These are phyloP conservation scores for Colletotrichum sp. DNA, from an alignment of 2,329 filamentous ascomycete genomes.

Conservation along the genomic window DNA sequence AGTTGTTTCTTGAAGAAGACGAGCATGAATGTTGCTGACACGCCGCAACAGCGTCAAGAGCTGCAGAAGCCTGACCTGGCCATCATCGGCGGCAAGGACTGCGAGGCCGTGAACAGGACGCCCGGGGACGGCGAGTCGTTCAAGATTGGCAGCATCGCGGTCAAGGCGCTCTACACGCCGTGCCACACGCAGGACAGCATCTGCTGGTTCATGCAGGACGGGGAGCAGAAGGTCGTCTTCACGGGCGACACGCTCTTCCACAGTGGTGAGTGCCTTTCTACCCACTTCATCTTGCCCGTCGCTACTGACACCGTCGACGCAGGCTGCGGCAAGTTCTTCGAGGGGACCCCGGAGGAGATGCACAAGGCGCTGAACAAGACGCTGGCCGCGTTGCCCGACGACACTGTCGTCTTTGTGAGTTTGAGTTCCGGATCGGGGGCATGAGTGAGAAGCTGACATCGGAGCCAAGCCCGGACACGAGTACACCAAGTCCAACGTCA, in stretches of 20 bases:
- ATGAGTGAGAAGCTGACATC: neutral
- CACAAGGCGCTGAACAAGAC: constrained; percentile 89
- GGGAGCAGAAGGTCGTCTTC: constrained; percentile 78
- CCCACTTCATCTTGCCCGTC: neutral
- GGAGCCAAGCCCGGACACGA: constrained; percentile 85
- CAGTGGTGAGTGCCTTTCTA: constrained; percentile 62
- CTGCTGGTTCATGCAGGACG: constrained; percentile 91
- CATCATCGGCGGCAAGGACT: constrained; percentile 89
- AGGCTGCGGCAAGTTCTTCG: constrained; percentile 97
- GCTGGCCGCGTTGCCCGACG: constrained; percentile 80
- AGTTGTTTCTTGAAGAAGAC: constrained; percentile 4
- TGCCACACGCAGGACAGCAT: constrained; percentile 99
- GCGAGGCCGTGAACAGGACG: constrained; percentile 78
- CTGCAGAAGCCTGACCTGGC: constrained; percentile 67
- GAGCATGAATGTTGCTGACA: neutral
- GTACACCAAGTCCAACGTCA: constrained; percentile 96
- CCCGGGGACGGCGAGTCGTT: constrained; percentile 79
- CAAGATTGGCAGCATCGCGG: constrained; percentile 80
- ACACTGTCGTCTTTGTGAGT: constrained; percentile 88
- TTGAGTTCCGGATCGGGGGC: neutral
- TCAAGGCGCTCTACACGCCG: constrained; percentile 91
- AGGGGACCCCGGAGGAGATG: constrained; percentile 90
- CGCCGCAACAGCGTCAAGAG: constrained; percentile 38
- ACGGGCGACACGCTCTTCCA: constrained; percentile 97
- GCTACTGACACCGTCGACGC: neutral